Base-by-base conservation (phyloP, 148 eudicot species). In the Camellia lanceoleosa region DNA sequence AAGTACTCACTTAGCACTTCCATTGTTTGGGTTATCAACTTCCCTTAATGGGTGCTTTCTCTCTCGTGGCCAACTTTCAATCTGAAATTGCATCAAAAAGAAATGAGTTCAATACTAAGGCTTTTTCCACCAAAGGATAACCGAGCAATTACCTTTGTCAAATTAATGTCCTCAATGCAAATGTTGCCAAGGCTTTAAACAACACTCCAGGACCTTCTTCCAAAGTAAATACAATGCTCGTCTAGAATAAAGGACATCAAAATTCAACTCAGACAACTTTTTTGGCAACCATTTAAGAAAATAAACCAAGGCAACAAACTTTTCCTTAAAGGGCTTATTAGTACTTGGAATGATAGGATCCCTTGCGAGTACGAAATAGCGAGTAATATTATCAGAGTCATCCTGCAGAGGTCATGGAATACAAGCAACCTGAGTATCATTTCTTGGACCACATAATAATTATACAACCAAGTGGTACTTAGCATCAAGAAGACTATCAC, bases 41-140 rank as follows among this genome's bases (percentile, higher is more conserved):
- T 76, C 83, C 58, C 83, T 60, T 46, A 76, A 76, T 59, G 83
- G 83, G 61, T 63, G 78, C 80, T 82, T 86, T n/a, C 85, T 80
- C 63, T 86, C n/a, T n/a, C n/a, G 88, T n/a, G 90, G 90, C 62
- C 90, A 85, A 68, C 88, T 88, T 82, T 88, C 90, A 71, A 88
- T 86, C 90, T 88, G 80, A 68, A 64, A 68, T 16, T 67, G n/a
- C 41, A 64, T 62, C 18, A 11, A 19, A 78, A 51, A 23, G 61
- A 42, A 49, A 14, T 30, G 6, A 66, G 46, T 23, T 38, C 8
- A 64, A 38, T 8, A 16, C 61, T 30, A 12, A 5, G 52, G 55
- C 43, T 56, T 68, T n/a, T 44, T 51, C 52, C 6, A 6, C n/a
- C 16, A 7, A 44, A 56, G 23, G 69, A 47, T 43, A 56, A n/a